Conservation (phyloP, 2,329 filamentous ascomycete genomes). For the Fonsecaea multimorphosa region DNA sequence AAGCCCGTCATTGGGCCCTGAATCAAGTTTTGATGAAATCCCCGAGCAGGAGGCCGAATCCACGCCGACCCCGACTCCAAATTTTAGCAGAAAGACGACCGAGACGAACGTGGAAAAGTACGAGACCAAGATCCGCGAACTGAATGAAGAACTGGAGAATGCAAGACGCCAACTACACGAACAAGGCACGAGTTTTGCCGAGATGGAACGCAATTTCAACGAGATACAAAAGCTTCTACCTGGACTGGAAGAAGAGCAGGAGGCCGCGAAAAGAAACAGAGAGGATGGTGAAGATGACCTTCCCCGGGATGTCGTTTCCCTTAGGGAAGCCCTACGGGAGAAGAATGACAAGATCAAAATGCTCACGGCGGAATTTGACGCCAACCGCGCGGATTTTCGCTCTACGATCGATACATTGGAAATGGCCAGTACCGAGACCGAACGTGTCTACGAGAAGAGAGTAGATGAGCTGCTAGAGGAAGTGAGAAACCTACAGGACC, state of each 20-base stretch:
- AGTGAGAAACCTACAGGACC: conserved; percentile 77
- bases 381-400: conserved; percentile 91
- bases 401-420: conserved; percentile 97
- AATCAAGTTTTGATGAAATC: conserved; percentile 51
- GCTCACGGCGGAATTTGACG: conserved; percentile 92
- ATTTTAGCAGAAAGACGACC: conserved; percentile 30
- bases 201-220: conserved; percentile 88
- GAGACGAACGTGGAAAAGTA: conserved; percentile 41
- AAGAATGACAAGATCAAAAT: conserved; percentile 97
- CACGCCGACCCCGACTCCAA: conserved; percentile 52
- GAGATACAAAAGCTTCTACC: conserved; percentile 79
- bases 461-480: conserved; percentile 72
- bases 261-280: conserved; percentile 58
- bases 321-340: conserved; percentile 83
- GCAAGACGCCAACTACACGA: conserved; percentile 88
- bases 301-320: conserved; percentile 71
- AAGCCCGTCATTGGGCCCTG: conserved; percentile 41
- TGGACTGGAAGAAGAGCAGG: conserved; percentile 33
- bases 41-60: conserved; percentile 55
- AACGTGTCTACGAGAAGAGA: conserved; percentile 82
- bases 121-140: conserved; percentile 62
- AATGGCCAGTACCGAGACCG: conserved; percentile 90
- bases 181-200: conserved; percentile 78
- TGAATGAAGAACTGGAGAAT: conserved; percentile 74
- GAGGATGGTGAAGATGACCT: conserved; percentile 35